Base-by-base conservation (phyloP, 805 yeast species). In the Candida manassasensis region DNA sequence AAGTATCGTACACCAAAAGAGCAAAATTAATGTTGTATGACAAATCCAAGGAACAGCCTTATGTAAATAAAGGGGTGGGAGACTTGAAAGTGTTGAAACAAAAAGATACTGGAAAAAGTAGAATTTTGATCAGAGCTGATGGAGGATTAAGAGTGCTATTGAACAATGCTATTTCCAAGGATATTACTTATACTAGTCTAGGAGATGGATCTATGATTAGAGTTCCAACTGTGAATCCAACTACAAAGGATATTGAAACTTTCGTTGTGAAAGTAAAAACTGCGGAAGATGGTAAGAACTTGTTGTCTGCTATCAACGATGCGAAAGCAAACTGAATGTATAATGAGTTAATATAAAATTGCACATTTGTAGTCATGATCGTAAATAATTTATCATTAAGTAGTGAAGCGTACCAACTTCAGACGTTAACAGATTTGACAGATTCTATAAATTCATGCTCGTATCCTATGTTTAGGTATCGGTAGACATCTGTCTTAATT, bases 101-200 rank as follows among this genome's bases (percentile, higher is more conserved):
- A 48, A 71, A 71, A 34, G 69, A 64, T 2, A 79, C 82, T 7
- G 62, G 67, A 15, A 85, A 85, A 52, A 54, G 79, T 3, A 77
- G 97, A 55, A 61, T 85, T 10, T 62, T 90, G 24, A 72, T 90
- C 14, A 77, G 97, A 50, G 85, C 96, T 0, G 97, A 89, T 38
- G 96, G 96, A 19, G 79, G 87, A 26, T 81, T 83, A 26, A 75
- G 95, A 47, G 79, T 88, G 11, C 57, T 90, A 30, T 60, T 90
- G 40, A 90, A 90, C 54, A 66, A 79, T 10, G 59, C 68, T n/a
- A 57, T 88, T 8, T 64, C 74, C 7, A 71, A 71, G 35, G 75
- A 74, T 34, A 63, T 86, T 39, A 65, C 64, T 1, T 89, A 87
- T 54, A 65, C 72, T 8, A 67, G 74, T 3, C 63, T 78, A 38